Evolutionary conservation across 2,329 filamentous ascomycete species (phyloP).

Genomic region (Pezicula rhizophila): DNA sequence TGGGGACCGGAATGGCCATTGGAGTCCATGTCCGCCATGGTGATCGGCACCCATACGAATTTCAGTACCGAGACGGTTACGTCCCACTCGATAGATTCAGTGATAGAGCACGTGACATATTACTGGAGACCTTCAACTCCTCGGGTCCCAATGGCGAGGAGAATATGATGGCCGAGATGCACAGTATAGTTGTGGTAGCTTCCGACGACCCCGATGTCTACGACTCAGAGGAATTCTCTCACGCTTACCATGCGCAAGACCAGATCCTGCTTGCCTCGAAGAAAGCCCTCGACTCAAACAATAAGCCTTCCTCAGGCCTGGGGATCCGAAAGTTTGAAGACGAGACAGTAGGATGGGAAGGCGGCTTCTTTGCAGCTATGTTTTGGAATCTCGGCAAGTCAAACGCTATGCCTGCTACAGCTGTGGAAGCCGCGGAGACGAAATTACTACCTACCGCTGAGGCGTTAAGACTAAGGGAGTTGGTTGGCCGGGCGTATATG

Average conservation of each 20-base stretch:
- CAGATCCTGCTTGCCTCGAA: conserved; percentile 71
- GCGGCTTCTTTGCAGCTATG: conserved; percentile 75
- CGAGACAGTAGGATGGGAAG: conserved; percentile 79
- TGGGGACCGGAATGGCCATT: conserved; percentile 47
- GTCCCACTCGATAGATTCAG: conserved; percentile 67
- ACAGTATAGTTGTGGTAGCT: conserved; percentile 56
- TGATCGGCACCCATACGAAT: conserved; percentile 71
- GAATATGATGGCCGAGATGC: conserved; percentile 30
- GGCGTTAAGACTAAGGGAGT: conserved; percentile 62
- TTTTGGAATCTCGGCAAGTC: conserved; percentile 68
- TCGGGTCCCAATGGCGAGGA: conserved; percentile 27
- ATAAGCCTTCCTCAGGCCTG: conserved; percentile 22
- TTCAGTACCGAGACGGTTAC: conserved; percentile 71
- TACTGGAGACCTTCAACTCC: conserved; percentile 43
- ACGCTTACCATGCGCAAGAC: conserved; percentile 60
- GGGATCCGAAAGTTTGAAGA: conserved; percentile 64
- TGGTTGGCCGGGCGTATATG: conserved; percentile 75
- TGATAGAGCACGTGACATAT: conserved; percentile 49
- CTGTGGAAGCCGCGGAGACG: conserved; percentile 30
- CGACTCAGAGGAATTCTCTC: conserved; percentile 54
- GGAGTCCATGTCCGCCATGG: conserved; percentile 77
- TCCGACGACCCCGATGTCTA: conserved; percentile 79
- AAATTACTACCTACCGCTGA: conserved; percentile 28
- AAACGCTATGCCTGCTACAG: conserved; percentile 26
- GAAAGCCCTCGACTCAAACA: conserved; percentile 33